Evolutionary conservation across 2,329 filamentous ascomycete genomes (phyloP), one percentile per base, ranked within the genome.

Genomic region (Penicillium sp.): DNA sequence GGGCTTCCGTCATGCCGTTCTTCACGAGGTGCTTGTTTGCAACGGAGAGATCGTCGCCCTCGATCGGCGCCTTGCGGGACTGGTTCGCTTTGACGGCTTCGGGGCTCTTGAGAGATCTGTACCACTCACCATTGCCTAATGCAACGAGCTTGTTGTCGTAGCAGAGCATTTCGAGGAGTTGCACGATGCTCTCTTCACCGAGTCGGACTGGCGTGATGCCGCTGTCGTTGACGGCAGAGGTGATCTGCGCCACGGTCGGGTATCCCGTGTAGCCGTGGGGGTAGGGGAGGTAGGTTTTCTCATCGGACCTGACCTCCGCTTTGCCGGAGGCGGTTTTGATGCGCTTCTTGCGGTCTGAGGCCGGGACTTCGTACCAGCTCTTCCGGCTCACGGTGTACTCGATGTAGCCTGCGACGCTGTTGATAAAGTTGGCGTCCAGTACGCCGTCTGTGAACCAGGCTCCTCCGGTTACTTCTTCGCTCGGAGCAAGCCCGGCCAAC

Each of bases 391-490:
- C 85, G 59, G 85, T 87, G 61, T 88, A 84, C 65, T 90, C 89
- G 50, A 96, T 84, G 57, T 89, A 83, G 20, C 84, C 82, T 58
- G 89, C 85, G 48, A 97, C 80, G 40, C 85, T 85, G 55, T 89
- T 86, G 66, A 97, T 92, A 71, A 99, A 90, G 56, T 89, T 89
- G 61, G 89, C 87, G 74, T 99, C 94, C 13, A 97, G 82, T 62
- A 92, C 89, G 50, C 91, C 90, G 61, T 96, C 92, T 8, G 90
- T 92, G 73, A 94, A 97, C 90, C 93, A 99, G 9, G 91, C 89
- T 2, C 94, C 94, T 46, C 94, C 94, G 0, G 92, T 96, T 45
- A 95, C 90, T 59, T 94, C 89, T 60, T 97, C 92, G 52, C 88
- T 90, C 0, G 94, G 93, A 11, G 86, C 85, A 58, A 99, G 83